phyloP scores from a whole-genome alignment of 2,329 filamentous ascomycete species.

The Aspergillus awamori region DNA sequence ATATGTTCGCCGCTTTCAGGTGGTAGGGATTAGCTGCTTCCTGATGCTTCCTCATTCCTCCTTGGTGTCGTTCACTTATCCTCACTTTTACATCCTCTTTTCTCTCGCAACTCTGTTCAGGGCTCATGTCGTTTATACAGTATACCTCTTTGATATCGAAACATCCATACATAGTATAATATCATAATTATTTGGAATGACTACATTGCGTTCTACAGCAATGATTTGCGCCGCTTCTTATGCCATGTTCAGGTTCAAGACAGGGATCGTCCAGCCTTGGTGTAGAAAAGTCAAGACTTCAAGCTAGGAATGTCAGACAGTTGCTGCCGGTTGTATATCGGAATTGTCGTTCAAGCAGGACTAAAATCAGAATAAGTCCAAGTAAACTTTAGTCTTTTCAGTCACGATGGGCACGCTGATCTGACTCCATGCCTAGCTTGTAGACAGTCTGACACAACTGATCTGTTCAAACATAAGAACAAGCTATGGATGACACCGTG shows the following conservation, averaged over 20 bases:
- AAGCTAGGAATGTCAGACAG: background rate
- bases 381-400: background rate
- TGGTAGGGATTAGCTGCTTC: slow-evolving; percentile 17
- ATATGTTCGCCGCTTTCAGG: slow-evolving; percentile 27
- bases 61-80: slow-evolving; percentile 21
- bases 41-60: slow-evolving; percentile 8
- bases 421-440: too few species aligned
- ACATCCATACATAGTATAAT: slow-evolving; percentile 34
- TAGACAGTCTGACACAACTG: too few species aligned
- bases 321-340: background rate
- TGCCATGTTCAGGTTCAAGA: background rate
- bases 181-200: slow-evolving; percentile 33
- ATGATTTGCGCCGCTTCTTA: background rate
- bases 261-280: too few species aligned
- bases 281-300: background rate
- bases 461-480: too few species aligned
- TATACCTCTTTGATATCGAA: slow-evolving; percentile 31
- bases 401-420: background rate
- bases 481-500: too few species aligned
- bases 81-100: slow-evolving; percentile 13
- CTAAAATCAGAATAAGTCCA: background rate
- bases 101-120: slow-evolving; percentile 24
- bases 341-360: background rate
- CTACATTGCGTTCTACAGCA: background rate
- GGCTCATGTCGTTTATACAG: slow-evolving; percentile 40